Percentiles rank a stretch among this genome's conserved stretches.
These are phyloP conservation scores for Diophrys sp. DNA, from an alignment of 73 alveolate genomes.

Conservation along the genomic window DNA sequence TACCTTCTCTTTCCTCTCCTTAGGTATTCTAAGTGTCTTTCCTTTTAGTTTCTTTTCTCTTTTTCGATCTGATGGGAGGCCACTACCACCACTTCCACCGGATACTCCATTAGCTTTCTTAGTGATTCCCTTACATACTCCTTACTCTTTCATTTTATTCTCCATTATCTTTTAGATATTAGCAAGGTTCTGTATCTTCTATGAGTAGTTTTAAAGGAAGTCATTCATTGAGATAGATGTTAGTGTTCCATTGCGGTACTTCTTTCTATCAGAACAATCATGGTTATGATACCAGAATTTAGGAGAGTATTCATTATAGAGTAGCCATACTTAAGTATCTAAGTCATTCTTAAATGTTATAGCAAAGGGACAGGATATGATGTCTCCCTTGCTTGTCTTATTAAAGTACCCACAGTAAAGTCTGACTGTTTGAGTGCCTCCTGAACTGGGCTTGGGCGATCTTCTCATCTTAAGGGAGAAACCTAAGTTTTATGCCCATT, in stretches of 20 bases:
- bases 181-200: neutral
- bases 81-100: too few species aligned
- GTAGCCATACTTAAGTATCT: constrained; percentile 35
- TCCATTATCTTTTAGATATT: neutral
- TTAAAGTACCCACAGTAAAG: constrained; percentile 36
- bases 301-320: constrained; percentile 38
- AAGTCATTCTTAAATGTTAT: constrained; percentile 47
- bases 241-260: neutral
- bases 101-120: too few species aligned
- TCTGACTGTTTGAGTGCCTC: constrained; percentile 43
- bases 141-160: neutral
- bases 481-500: constrained; percentile 51
- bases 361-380: constrained; percentile 41
- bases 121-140: neutral
- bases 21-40: too few species aligned
- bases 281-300: constrained; percentile 27
- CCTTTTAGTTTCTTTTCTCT: neutral
- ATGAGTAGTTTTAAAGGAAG: neutral
- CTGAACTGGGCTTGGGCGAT: constrained; percentile 47
- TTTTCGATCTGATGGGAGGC: neutral
- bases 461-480: constrained; percentile 41
- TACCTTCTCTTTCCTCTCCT: too few species aligned
- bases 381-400: neutral
- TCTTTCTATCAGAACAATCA: neutral
- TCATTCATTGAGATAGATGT: neutral